phyloP scores from a whole-genome alignment of 371 early-diverging fungal genomes.

The Phascolomyces articulosus region DNA sequence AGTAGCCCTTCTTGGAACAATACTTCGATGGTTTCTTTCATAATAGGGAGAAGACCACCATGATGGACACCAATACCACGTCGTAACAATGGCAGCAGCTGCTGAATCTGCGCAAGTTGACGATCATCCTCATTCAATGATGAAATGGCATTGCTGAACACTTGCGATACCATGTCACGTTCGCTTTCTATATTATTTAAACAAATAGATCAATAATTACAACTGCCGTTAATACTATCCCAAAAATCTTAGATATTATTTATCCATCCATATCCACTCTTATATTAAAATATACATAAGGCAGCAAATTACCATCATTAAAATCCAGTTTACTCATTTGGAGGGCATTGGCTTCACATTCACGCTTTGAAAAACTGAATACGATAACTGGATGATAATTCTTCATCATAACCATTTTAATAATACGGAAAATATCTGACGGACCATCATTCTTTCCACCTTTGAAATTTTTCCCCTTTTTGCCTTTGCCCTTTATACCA shows the following conservation, averaged over 20 bases:
- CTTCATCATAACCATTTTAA: slow-evolving; percentile 92
- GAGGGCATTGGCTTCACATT: slow-evolving; percentile 95
- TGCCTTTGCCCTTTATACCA: slow-evolving; percentile 42
- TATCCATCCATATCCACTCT: no score
- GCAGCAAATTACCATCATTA: slow-evolving; percentile 80
- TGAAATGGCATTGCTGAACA: slow-evolving; percentile 95
- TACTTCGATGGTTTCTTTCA: slow-evolving; percentile 99
- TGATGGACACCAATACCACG: slow-evolving; percentile 99
- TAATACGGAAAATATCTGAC: slow-evolving; percentile 91
- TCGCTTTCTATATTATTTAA: slow-evolving; percentile 63
- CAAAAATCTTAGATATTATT: no score
- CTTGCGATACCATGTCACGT: slow-evolving; percentile 84
- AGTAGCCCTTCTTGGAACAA: slow-evolving; percentile 99
- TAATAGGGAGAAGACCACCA: slow-evolving; percentile 98
- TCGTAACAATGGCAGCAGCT: slow-evolving; percentile 91
- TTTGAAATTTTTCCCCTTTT: slow-evolving; percentile 47
- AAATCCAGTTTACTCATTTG: slow-evolving; percentile 95
- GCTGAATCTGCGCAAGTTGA: slow-evolving; percentile 92
- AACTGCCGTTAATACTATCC: no score
- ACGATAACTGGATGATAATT: slow-evolving; percentile 99
- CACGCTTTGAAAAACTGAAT: slow-evolving; percentile 97
- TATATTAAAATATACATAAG: no score
- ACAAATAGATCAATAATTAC: not conserved
- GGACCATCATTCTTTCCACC: slow-evolving; percentile 65
- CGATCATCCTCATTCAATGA: slow-evolving; percentile 95